Evolutionary conservation across 1,139 yeast genomes (phyloP).

Genomic region (Candida labiduridarum): DNA sequence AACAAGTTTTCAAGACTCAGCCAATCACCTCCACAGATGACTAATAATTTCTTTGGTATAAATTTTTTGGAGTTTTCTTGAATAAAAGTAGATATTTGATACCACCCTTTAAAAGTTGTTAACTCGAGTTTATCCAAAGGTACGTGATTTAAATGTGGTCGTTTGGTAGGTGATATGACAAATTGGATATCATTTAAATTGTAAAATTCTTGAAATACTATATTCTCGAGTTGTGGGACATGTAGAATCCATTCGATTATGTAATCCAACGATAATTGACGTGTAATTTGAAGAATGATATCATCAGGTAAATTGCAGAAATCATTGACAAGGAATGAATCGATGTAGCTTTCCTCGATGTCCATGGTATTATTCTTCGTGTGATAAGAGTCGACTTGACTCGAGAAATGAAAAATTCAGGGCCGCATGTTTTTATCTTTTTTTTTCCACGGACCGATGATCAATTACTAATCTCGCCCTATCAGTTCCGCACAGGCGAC

Average conservation of each 20-base stretch:
- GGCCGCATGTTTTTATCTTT: background rate
- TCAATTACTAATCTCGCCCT: background rate
- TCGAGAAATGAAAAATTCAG: too few species aligned
- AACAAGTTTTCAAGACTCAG: constrained; percentile 29
- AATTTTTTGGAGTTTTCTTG: constrained; percentile 26
- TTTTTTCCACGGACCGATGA: background rate
- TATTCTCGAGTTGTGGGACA: constrained; percentile 20
- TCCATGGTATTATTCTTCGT: background rate
- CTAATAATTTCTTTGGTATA: constrained; percentile 27
- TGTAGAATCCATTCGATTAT: constrained; percentile 31
- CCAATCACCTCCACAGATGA: constrained; percentile 39
- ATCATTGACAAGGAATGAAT: constrained; percentile 15
- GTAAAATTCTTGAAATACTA: constrained; percentile 31
- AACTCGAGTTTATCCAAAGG: constrained; percentile 19
- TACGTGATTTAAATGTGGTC: constrained; percentile 28
- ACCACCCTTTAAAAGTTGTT: constrained; percentile 30
- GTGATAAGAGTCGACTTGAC: background rate
- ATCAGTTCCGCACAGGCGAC: background rate
- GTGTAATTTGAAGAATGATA: constrained; percentile 25
- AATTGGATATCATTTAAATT: constrained; percentile 33
- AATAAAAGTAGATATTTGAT: constrained; percentile 33
- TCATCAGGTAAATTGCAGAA: constrained; percentile 33
- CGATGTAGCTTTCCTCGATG: constrained; percentile 7
- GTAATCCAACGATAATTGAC: constrained; percentile 27
- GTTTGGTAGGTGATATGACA: constrained; percentile 32